Percentiles rank a stretch among this genome's conserved stretches.
Conservation (phyloP, 2,329 filamentous ascomycete species). For the Claviceps arundinis region DNA sequence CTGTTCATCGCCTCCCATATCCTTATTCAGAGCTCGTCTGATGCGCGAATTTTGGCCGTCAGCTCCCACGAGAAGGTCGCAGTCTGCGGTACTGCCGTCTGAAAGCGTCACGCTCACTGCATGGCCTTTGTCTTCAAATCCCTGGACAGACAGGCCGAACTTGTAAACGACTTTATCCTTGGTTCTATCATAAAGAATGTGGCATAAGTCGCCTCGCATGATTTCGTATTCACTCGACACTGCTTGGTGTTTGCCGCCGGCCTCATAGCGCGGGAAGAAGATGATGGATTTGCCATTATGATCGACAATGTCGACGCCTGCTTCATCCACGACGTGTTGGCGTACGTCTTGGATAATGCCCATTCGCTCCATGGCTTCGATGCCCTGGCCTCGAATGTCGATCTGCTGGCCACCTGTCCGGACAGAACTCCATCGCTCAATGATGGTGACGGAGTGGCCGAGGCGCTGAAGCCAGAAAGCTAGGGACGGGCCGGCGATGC, state of each 20-base stretch:
- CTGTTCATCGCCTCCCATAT: conserved; percentile 3
- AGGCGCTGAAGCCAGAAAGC: conserved; percentile 18
- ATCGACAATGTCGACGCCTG: conserved; percentile 35
- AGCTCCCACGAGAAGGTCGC: conserved; percentile 9
- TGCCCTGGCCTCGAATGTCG: conserved; percentile 30
- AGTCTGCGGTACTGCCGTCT: conserved; percentile 7
- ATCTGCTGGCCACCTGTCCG: conserved; percentile 28
- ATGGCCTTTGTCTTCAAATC: conserved; percentile 1
- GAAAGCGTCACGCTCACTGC: conserved; percentile 7
- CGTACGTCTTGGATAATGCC: conserved; percentile 25
- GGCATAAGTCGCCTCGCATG: conserved; percentile 37
- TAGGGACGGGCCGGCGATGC: conserved; percentile 19
- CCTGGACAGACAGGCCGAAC: conserved; percentile 10
- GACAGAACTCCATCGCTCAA: conserved; percentile 22
- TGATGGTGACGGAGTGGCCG: conserved; percentile 22
- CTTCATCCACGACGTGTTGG: conserved; percentile 28
- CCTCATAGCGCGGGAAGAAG: conserved; percentile 16
- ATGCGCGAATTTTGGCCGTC: conserved; percentile 9
- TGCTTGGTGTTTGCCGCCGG: conserved; percentile 10
- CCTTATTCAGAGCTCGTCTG: conserved; percentile 5
- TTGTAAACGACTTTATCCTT: conserved; percentile 15
- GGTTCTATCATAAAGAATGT: conserved; percentile 25
- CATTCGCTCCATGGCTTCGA: conserved; percentile 25
- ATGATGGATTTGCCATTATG: conserved; percentile 22
- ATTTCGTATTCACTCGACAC: conserved; percentile 40